These are phyloP conservation scores for Tuber umbilicatum DNA, from an alignment of 495 filamentous ascomycete genomes.

Conservation along the genomic window DNA sequence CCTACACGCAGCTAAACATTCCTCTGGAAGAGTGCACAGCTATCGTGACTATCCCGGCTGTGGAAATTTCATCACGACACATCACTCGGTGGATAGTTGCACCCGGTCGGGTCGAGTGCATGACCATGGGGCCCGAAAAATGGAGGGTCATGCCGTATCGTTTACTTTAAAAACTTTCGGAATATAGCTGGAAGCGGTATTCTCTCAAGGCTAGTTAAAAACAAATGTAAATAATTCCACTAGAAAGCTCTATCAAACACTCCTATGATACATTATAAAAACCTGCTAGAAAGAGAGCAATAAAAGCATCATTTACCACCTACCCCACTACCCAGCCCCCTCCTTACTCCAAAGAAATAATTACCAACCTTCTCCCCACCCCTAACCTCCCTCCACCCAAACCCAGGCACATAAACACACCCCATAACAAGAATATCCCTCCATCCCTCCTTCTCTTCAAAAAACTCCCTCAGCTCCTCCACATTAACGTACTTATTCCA, in stretches of 20 bases:
- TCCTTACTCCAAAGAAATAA: constrained; percentile 90
- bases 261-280: neutral
- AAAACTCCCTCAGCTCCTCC: constrained; percentile 63
- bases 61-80: neutral
- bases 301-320: neutral
- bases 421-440: constrained; percentile 60
- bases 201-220: neutral
- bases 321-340: constrained; percentile 43
- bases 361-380: constrained; percentile 86
- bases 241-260: neutral
- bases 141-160: neutral
- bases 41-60: neutral
- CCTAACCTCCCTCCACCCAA: constrained; percentile 80
- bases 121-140: neutral
- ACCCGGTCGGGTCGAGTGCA: neutral
- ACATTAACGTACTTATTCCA: constrained; percentile 93
- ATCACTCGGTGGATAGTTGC: neutral
- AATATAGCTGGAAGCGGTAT: neutral
- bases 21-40: neutral
- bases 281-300: neutral
- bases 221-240: neutral
- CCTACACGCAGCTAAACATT: neutral
- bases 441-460: constrained; percentile 48
- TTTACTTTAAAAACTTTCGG: neutral
- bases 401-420: constrained; percentile 78